Conservation (phyloP, 108 stramenopile genomes). For the Skeletonema grethae region DNA sequence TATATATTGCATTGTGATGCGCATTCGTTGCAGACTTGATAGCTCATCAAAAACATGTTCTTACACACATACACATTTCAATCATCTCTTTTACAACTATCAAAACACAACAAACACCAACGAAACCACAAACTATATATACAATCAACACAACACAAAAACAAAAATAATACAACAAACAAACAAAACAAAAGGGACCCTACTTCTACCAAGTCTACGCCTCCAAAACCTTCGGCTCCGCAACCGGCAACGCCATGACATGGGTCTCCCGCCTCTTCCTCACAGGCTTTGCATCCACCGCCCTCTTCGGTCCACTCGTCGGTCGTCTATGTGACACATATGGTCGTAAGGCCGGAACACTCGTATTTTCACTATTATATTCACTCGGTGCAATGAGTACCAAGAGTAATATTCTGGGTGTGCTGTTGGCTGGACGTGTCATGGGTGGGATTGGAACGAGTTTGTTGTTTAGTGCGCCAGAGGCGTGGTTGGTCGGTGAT, state of each 20-base stretch:
- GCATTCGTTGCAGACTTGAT: not conserved
- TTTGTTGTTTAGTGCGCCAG: slow-evolving; percentile 86
- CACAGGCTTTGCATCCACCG: slow-evolving; percentile 92
- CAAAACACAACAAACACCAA: not conserved
- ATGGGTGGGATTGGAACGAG: slow-evolving; percentile 91
- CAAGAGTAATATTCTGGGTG: slow-evolving; percentile 67
- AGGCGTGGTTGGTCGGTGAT: slow-evolving; percentile 97
- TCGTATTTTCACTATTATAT: slow-evolving; percentile 83
- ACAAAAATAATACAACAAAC: not conserved
- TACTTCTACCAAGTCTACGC: slow-evolving; percentile 98
- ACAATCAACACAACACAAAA: too few relatives aligned
- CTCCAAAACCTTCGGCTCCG: slow-evolving; percentile 78
- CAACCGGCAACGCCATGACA: slow-evolving; percentile 52
- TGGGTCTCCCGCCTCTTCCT: slow-evolving; percentile 89
- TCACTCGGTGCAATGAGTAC: slow-evolving; percentile 81
- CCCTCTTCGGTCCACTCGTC: slow-evolving; percentile 88
- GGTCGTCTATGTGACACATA: slow-evolving; percentile 83
- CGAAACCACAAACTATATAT: not conserved
- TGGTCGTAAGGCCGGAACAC: slow-evolving; percentile 87
- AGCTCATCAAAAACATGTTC: not conserved
- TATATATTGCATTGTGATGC: not conserved
- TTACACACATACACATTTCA: not conserved
- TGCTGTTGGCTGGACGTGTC: slow-evolving; percentile 86
- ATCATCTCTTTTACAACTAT: not conserved
- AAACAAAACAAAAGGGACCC: slow-evolving; percentile 58